A percentile compares a stretch with the other conserved stretches of the same genome.
Conservation (phyloP, 169 alveolate genomes). For the Eimeria zaria region DNA sequence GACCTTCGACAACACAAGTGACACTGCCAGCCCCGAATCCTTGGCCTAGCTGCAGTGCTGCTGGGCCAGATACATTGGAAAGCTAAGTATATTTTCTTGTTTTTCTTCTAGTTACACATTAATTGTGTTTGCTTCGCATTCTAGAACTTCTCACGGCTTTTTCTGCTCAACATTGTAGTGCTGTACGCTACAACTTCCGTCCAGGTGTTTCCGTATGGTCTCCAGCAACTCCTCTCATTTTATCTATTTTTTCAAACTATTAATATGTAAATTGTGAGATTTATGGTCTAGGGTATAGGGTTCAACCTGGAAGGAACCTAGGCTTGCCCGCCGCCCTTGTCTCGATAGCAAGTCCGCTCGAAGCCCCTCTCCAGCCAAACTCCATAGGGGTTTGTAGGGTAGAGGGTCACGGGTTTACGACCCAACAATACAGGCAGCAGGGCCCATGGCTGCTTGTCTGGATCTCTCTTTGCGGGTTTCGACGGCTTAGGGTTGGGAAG, state of each 20-base stretch:
- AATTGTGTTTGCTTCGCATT: too few species aligned
- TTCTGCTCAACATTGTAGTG: too few species aligned
- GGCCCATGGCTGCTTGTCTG: background rate
- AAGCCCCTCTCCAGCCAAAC: background rate
- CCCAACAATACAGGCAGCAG: background rate
- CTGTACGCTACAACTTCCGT: too few species aligned
- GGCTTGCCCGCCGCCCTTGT: background rate
- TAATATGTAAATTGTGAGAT: background rate
- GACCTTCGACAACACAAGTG: too few species aligned
- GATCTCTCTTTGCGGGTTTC: background rate
- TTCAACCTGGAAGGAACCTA: background rate
- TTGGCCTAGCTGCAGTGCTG: too few species aligned
- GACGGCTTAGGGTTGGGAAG: background rate
- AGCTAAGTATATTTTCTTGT: too few species aligned
- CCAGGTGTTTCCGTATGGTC: background rate
- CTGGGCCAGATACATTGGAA: too few species aligned
- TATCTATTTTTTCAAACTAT: background rate
- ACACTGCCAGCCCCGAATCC: too few species aligned
- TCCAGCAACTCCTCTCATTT: background rate
- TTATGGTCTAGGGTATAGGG: conserved; percentile 27
- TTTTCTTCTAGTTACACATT: too few species aligned
- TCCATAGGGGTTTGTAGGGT: background rate
- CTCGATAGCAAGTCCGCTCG: conserved; percentile 19
- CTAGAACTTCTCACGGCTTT: too few species aligned
- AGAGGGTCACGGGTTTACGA: background rate